Evolutionary conservation across 2,329 filamentous ascomycete species (phyloP), one percentile per base, ranked within the genome.

Genomic region (Cercospora sp.): DNA sequence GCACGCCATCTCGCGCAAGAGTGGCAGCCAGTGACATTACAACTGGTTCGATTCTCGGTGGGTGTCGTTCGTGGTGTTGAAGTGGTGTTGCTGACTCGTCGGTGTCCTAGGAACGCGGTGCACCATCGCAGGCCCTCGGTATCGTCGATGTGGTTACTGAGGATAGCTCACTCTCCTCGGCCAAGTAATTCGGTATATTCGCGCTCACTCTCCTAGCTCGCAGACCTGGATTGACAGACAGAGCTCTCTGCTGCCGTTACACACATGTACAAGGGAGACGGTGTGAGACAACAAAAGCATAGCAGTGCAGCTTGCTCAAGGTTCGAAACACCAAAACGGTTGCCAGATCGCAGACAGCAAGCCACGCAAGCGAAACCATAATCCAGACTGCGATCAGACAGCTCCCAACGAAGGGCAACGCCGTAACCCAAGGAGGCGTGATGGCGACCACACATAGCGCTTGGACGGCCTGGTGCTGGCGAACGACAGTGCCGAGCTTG

Each of bases 1-100:
- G 85, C 74, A 83, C 83, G 66, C 77, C 72, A 32, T 69, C 68
- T 60, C 67, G 64, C 61, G 71, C 67, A 53, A 75, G 66, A n/a
- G 75, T 67, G 49, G 74, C 72, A 61, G 74, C 75, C 61, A 77
- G 68, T 63, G 76, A 72, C 76, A 78, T 78, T 34, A 64, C 62
- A 64, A 51, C 62, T 43, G 30, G 49, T 24, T 28, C 16, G 55
- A 24, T 24, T 24, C 51, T 43, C 24, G 55, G 4, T 32, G 43
- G 51, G 18, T 16, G 26, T 51, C 55, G 63, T 53, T 24, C 34
- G 37, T 43, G 55, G 58, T 53, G 30, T 18, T 37, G 18, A 28
- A 40, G 62, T 12, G 53, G 9, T 45, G 51, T 60, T 45, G 37
- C 34, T 66, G 63, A 66, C 63, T 66, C 63, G 63, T 53, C 37